These are phyloP conservation scores for Microsporum audouinii DNA, from an alignment of 2,329 filamentous ascomycete genomes.

Conservation along the genomic window DNA sequence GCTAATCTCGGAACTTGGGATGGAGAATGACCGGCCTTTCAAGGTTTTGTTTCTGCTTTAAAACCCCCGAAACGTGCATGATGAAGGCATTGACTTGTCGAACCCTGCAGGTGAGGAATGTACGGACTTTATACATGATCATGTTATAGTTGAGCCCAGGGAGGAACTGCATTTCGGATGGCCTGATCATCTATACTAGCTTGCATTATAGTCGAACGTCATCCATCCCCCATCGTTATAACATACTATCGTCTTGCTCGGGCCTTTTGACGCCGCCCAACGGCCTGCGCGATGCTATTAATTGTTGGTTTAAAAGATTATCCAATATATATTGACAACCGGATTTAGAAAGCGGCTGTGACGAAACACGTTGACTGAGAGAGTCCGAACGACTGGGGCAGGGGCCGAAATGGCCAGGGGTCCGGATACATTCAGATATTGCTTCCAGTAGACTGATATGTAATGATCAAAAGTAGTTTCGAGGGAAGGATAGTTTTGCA, in stretches of 20 bases:
- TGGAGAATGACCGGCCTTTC: not conserved
- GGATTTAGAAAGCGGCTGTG: not conserved
- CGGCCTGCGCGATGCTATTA: no score
- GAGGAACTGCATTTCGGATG: no score
- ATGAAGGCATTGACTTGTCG: not conserved
- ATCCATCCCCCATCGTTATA: not conserved
- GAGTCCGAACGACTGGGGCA: not conserved
- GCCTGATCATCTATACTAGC: not conserved
- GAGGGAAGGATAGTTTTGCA: not conserved
- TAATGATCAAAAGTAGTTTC: not conserved
- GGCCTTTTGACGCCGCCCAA: no score
- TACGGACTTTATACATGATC: not conserved
- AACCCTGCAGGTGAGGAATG: not conserved
- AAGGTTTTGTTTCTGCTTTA: not conserved
- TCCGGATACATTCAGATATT: not conserved
- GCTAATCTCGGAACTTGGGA: not conserved
- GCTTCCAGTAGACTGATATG: not conserved
- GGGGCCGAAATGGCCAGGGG: not conserved
- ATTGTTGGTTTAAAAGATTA: not conserved
- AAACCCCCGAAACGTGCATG: not conserved
- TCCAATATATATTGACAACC: no score
- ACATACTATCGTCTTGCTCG: not conserved
- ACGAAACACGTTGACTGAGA: not conserved
- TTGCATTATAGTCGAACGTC: not conserved
- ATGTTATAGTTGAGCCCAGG: no score